Evolutionary conservation across 345 rosid genomes (phyloP).

Genomic region (Conringia planisiliqua): DNA sequence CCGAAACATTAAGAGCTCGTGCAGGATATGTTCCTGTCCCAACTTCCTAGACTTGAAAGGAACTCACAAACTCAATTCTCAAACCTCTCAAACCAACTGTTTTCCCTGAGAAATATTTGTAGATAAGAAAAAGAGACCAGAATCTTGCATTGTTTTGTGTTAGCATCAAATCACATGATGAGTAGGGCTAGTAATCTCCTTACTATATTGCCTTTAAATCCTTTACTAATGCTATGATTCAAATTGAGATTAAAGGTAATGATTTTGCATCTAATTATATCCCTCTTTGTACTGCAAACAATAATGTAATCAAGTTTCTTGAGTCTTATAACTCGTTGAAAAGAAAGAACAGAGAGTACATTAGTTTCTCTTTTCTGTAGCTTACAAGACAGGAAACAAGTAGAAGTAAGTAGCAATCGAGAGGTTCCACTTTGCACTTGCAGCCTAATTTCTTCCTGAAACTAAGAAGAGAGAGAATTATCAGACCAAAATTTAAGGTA

Average conservation of each 20-base stretch:
- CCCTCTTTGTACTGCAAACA: neutral
- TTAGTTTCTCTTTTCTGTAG: neutral
- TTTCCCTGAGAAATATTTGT: constrained; percentile 41
- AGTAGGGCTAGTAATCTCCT: constrained; percentile 20
- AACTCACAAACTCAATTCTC: neutral
- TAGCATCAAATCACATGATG: constrained; percentile 23
- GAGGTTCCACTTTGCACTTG: neutral
- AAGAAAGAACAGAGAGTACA: neutral
- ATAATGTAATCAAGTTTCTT: neutral
- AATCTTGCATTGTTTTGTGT: constrained; percentile 29
- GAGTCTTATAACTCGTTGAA: neutral
- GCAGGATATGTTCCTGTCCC: constrained; percentile 46
- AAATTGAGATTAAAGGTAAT: constrained; percentile 3
- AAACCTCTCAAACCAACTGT: neutral
- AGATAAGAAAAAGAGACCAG: constrained; percentile 37
- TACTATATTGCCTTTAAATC: neutral
- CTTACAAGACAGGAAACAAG: neutral
- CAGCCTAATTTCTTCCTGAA: constrained; percentile 19
- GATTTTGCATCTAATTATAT: neutral
- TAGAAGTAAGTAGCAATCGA: neutral
- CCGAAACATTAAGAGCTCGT: constrained; percentile 76
- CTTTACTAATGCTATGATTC: constrained; percentile 1
- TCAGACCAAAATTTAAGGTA: neutral
- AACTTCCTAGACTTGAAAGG: constrained; percentile 21
- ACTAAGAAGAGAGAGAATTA: neutral